phyloP scores from a whole-genome alignment of 1,284 basidiomycete genomes.

The Tylopilus orsonianus region DNA sequence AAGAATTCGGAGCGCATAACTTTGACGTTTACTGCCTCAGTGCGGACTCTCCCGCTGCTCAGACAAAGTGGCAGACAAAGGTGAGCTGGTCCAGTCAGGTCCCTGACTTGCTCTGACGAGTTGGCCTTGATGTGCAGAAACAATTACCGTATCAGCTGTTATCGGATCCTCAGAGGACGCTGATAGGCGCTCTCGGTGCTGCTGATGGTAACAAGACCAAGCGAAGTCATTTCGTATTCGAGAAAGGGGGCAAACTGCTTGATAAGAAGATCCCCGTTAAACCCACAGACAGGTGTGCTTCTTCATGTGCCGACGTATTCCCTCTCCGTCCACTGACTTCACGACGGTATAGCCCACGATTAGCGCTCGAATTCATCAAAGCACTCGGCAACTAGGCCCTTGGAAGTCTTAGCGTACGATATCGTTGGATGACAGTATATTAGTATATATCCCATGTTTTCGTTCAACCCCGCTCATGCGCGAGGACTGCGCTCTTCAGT shows the following conservation, averaged over 20 bases:
- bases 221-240: conserved; percentile 89
- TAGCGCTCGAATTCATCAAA: conserved; percentile 46
- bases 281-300: conserved; percentile 70
- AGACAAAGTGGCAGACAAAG: conserved; percentile 83
- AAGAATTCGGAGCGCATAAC: conserved; percentile 66
- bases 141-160: conserved; percentile 81
- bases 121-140: conserved; percentile 49
- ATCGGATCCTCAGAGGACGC: conserved; percentile 79
- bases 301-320: background rate
- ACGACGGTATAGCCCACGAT: conserved; percentile 18
- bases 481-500: no score
- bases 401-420: background rate
- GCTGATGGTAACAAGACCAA: conserved; percentile 80
- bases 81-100: conserved; percentile 35
- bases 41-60: conserved; percentile 76
- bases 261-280: conserved; percentile 84
- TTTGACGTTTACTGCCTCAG: conserved; percentile 87
- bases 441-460: conserved; percentile 2
- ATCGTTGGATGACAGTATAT: conserved; percentile 1
- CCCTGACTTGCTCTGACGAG: conserved; percentile 1
- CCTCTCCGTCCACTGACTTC: background rate
- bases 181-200: conserved; percentile 84
- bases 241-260: conserved; percentile 82
- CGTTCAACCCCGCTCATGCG: no score
- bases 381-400: conserved; percentile 18